Evolutionary conservation across 2,329 filamentous ascomycete genomes (phyloP), one percentile per base, ranked within the genome.

Genomic region (Drechslera avenae): DNA sequence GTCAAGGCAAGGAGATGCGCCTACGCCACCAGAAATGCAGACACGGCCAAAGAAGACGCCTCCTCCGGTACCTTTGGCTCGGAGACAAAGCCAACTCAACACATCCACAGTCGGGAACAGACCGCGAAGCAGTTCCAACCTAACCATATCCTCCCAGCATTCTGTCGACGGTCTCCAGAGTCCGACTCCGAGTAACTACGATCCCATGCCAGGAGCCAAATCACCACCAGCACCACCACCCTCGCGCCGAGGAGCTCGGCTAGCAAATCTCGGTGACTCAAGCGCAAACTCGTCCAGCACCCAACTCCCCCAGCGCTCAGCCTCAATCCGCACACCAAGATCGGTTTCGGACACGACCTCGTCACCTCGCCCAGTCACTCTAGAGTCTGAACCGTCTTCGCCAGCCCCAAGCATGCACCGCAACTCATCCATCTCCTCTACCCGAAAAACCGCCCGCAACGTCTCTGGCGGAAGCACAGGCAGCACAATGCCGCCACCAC

Each of bases 71-170:
- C 71, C 71, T 13, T 49, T 73, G 16, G 62, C 70, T 34, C 62
- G 71, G 33, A 61, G 71, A 45, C 71, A 73, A 23, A 71, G 68
- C 47, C 71, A 74, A 37, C 63, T 75, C 17, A 68, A 68, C 9
- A 64, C 62, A 9, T 64, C 58, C 3, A 45, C 52, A 1, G 57
- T 56, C 9, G 48, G 43, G 23, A 69, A 57, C 30, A 54, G 70
- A 39, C 70, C 69, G 17, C 64, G 72, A 14, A 73, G 71, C 60
- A 73, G 67, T 48, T 74, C 71, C 5, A 63, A 59, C 1, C 56
- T 73, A 14, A 74, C 71, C 5, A 57, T 68, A 33, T 69, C 69
- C n/a, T 74, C 71, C 10, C 68, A 72, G 50, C 61, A 68, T 28
- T 71, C 70, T 1, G 50, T 59, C 19, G 71, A 73, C 3, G 51